Evolutionary conservation across 352 stramenopile genomes (phyloP).

Genomic region (Peronospora tabacina): DNA sequence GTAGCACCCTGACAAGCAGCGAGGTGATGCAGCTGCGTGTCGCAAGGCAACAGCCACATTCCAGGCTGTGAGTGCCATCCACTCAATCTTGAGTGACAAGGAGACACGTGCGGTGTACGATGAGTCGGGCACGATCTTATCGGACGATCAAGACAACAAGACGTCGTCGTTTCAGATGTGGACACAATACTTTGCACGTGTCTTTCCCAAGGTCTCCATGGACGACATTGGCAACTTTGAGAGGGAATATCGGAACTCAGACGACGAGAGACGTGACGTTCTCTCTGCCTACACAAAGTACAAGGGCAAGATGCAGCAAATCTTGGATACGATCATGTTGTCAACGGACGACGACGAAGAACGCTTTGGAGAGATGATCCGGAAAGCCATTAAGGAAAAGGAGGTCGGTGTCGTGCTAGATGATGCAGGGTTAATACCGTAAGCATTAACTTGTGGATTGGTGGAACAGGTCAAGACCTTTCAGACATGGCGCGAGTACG

Average conservation of each 20-base stretch:
- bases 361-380: conserved; percentile 59
- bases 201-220: conserved; percentile 85
- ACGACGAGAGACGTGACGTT: conserved; percentile 80
- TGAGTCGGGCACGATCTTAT: conserved; percentile 66
- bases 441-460: neutral
- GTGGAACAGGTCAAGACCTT: conserved; percentile 29
- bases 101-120: conserved; percentile 77
- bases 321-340: conserved; percentile 86
- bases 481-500: conserved; percentile 38
- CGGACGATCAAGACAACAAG: conserved; percentile 41
- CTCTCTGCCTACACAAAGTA: conserved; percentile 67
- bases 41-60: conserved; percentile 70
- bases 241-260: conserved; percentile 70
- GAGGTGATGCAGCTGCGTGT: conserved; percentile 48
- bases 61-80: conserved; percentile 80
- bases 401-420: conserved; percentile 4
- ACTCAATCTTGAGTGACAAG: conserved; percentile 75
- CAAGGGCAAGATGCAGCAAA: conserved; percentile 67
- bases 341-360: conserved; percentile 74
- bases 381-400: conserved; percentile 48
- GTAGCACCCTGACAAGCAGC: conserved; percentile 88
- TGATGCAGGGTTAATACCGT: neutral
- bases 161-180: conserved; percentile 58
- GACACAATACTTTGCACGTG: conserved; percentile 80
- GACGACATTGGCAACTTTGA: conserved; percentile 77